phyloP scores from a whole-genome alignment of 768 basidiomycete species.

The Paxillus rubicundulus region DNA sequence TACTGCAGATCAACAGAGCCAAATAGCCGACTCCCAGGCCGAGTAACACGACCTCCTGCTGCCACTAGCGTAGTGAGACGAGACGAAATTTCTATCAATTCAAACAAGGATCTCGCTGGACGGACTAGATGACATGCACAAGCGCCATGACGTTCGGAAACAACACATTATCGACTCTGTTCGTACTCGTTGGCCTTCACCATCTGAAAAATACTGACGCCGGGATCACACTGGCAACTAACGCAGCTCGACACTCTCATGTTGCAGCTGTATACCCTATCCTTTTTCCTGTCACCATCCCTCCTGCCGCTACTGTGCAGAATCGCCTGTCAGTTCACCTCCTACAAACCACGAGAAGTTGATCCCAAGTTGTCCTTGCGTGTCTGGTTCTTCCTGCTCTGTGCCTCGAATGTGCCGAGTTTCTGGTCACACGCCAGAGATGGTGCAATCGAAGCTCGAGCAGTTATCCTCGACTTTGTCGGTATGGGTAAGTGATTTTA shows the following conservation, averaged over 20 bases:
- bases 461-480: slow-evolving; percentile 74
- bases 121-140: slow-evolving; percentile 51
- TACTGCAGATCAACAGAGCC: slow-evolving; percentile 26
- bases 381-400: slow-evolving; percentile 59
- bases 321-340: slow-evolving; percentile 59
- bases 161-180: slow-evolving; percentile 70
- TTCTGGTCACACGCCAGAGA: slow-evolving; percentile 60
- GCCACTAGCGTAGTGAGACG: too few species aligned
- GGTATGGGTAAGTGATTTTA: slow-evolving; percentile 63
- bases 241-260: slow-evolving; percentile 65
- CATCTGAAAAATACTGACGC: slow-evolving; percentile 8
- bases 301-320: slow-evolving; percentile 43
- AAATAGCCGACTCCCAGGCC: slow-evolving; percentile 17
- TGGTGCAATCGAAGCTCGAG: slow-evolving; percentile 54
- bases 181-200: slow-evolving; percentile 25
- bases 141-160: slow-evolving; percentile 62
- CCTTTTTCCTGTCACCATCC: slow-evolving; percentile 75
- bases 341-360: slow-evolving; percentile 64
- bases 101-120: slow-evolving; percentile 11
- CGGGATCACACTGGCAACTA: slow-evolving; percentile 6
- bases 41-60: background rate
- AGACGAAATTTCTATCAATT: background rate
- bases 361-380: slow-evolving; percentile 65
- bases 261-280: slow-evolving; percentile 71
- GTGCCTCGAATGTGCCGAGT: slow-evolving; percentile 55